Conservation (phyloP, 2,329 filamentous ascomycete species). For the Nannizzia gypsea region DNA sequence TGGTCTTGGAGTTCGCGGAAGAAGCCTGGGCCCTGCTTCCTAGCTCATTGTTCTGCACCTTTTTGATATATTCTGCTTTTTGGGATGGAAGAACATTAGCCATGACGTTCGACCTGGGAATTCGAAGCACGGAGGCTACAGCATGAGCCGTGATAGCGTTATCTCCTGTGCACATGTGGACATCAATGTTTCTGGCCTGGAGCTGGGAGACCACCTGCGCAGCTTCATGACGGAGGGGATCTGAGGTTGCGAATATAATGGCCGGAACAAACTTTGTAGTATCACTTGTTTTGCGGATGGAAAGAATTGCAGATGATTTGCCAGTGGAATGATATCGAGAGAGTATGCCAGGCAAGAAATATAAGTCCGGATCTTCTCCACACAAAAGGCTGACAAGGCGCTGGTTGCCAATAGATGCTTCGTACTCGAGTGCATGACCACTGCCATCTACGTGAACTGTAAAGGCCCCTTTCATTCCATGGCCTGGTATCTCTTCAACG, state of each 20-base stretch:
- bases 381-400: slow-evolving; percentile 32
- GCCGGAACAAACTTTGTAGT: slow-evolving; percentile 36
- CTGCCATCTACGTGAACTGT: slow-evolving; percentile 9
- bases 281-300: slow-evolving; percentile 21
- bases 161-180: slow-evolving; percentile 91
- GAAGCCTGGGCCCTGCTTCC: slow-evolving; percentile 17
- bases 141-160: slow-evolving; percentile 73
- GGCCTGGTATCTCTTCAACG: slow-evolving; percentile 45
- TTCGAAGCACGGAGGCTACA: slow-evolving; percentile 64
- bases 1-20: neutral
- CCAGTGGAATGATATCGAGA: slow-evolving; percentile 31
- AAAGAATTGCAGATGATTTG: slow-evolving; percentile 36
- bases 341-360: slow-evolving; percentile 26
- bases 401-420: slow-evolving; percentile 48
- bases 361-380: slow-evolving; percentile 22
- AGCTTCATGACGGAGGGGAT: slow-evolving; percentile 67
- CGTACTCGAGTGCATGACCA: slow-evolving; percentile 23
- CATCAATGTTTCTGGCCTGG: slow-evolving; percentile 52
- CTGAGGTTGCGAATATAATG: slow-evolving; percentile 63
- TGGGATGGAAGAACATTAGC: slow-evolving; percentile 76
- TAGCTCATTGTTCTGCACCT: slow-evolving; percentile 23
- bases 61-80: slow-evolving; percentile 54
- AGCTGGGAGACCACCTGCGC: slow-evolving; percentile 52
- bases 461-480: slow-evolving; percentile 46
- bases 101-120: slow-evolving; percentile 61